A percentile compares a stretch with the other conserved stretches of the same genome.
phyloP scores from a whole-genome alignment of 1,139 yeast genomes.

The Wickerhamiella infanticola region DNA sequence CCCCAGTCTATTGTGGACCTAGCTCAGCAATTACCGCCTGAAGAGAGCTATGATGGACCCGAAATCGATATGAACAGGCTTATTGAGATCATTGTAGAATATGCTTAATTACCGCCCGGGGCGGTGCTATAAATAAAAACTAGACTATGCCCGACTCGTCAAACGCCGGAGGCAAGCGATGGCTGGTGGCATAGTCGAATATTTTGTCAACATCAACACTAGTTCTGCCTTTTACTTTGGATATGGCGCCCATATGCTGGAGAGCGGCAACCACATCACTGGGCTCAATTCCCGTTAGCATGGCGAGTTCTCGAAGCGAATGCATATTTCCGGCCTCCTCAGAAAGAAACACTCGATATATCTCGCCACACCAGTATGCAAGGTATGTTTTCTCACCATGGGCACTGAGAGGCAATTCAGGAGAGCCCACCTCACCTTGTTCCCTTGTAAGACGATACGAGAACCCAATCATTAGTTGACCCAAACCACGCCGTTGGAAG shows the following conservation, averaged over 20 bases:
- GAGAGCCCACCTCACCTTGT: constrained; percentile 57
- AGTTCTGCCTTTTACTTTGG: neutral
- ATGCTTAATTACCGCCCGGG: neutral
- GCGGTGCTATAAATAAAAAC: too few relatives aligned
- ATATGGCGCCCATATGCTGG: constrained; percentile 41
- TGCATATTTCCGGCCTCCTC: constrained; percentile 10
- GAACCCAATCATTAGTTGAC: constrained; percentile 66
- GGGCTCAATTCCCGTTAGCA: constrained; percentile 49
- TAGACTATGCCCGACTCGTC: neutral
- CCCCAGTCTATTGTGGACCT: constrained; percentile 4
- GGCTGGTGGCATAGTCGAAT: neutral
- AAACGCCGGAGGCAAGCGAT: constrained; percentile 1
- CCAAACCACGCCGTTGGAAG: constrained; percentile 63
- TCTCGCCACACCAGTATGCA: constrained; percentile 54
- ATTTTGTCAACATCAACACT: constrained; percentile 2
- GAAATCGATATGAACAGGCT: constrained; percentile 7
- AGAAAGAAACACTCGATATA: constrained; percentile 28
- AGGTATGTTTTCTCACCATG: constrained; percentile 63
- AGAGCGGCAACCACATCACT: constrained; percentile 55
- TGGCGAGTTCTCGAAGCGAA: constrained; percentile 31
- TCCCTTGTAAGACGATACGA: constrained; percentile 55
- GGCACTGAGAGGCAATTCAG: constrained; percentile 78
- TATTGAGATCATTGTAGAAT: constrained; percentile 7
- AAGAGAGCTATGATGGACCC: constrained; percentile 13
- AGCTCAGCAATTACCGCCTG: constrained; percentile 11